phyloP scores from a whole-genome alignment of 2,329 filamentous ascomycete genomes.

The Arachnomyces sp. region DNA sequence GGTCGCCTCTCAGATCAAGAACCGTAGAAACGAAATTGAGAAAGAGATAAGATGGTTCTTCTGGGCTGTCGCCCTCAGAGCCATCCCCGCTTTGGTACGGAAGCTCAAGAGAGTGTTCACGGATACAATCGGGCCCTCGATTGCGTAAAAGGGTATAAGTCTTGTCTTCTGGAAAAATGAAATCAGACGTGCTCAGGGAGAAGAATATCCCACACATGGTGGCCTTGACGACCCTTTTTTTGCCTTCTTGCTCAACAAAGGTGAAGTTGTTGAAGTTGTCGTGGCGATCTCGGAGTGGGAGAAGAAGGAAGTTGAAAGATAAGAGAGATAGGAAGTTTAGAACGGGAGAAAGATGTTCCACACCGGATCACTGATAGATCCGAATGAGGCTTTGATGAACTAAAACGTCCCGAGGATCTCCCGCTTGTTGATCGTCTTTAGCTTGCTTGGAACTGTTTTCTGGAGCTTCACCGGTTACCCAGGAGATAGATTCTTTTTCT shows the following conservation, averaged over 20 bases:
- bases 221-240: not conserved
- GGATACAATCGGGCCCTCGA: slow-evolving; percentile 39
- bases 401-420: not conserved
- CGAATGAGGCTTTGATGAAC: slow-evolving; percentile 5
- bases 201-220: slow-evolving; percentile 48
- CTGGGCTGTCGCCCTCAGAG: not conserved
- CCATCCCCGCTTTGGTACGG: not conserved
- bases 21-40: slow-evolving; percentile 74
- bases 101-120: slow-evolving; percentile 23
- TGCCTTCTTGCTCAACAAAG: not conserved
- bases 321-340: not conserved
- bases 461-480: too few relatives aligned
- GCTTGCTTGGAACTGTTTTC: too few relatives aligned
- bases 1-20: slow-evolving; percentile 74
- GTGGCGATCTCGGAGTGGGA: not conserved
- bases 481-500: too few relatives aligned
- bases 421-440: too few relatives aligned
- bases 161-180: slow-evolving; percentile 25
- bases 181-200: slow-evolving; percentile 33
- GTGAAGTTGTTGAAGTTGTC: not conserved
- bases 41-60: slow-evolving; percentile 26
- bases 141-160: slow-evolving; percentile 28
- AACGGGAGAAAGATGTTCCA: not conserved
- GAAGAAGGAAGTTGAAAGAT: not conserved
- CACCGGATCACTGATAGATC: not conserved